Evolutionary conservation across 2,329 filamentous ascomycete genomes (phyloP).

Genomic region (Ceratocystiopsis brevicomis): DNA sequence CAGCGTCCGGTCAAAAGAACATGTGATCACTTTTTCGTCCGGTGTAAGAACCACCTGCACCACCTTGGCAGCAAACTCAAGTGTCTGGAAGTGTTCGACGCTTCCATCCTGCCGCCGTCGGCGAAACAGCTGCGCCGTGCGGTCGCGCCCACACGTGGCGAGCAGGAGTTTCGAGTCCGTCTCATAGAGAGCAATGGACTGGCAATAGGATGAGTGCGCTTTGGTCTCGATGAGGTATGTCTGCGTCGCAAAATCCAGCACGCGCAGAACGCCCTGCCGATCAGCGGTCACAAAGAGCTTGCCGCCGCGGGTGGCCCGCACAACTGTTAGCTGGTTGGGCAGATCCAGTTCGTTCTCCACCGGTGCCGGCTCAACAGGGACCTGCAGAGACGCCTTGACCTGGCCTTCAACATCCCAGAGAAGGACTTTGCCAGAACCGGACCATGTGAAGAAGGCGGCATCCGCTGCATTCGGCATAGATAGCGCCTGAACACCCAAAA

Average conservation of each 20-base stretch:
- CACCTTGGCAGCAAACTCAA: conserved; percentile 83
- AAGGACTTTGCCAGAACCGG: conserved; percentile 56
- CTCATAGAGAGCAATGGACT: conserved; percentile 57
- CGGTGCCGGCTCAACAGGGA: conserved; percentile 47
- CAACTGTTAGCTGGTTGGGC: conserved; percentile 39
- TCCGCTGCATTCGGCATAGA: conserved; percentile 36
- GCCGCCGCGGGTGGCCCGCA: conserved; percentile 40
- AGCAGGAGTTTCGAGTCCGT: conserved; percentile 44
- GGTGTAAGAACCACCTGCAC: conserved; percentile 55
- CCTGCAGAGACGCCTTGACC: conserved; percentile 41
- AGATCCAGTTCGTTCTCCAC: conserved; percentile 30
- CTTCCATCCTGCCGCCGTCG: conserved; percentile 29
- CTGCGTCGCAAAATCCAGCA: conserved; percentile 45
- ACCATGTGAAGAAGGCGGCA: conserved; percentile 79
- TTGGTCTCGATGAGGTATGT: conserved; percentile 52
- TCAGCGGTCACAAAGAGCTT: conserved; percentile 66
- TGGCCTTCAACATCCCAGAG: conserved; percentile 66
- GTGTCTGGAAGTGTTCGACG: conserved; percentile 71
- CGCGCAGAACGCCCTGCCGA: conserved; percentile 60
- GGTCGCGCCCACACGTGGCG: conserved; percentile 70
- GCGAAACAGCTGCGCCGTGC: conserved; percentile 81
- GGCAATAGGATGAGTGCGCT: conserved; percentile 72
- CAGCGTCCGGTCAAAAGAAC: conserved; percentile 72
- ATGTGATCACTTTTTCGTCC: conserved; percentile 60
- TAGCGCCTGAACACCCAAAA: conserved; percentile 57